Conservation (phyloP, 148 eudicot species). For the Persicaria tinctoria region DNA sequence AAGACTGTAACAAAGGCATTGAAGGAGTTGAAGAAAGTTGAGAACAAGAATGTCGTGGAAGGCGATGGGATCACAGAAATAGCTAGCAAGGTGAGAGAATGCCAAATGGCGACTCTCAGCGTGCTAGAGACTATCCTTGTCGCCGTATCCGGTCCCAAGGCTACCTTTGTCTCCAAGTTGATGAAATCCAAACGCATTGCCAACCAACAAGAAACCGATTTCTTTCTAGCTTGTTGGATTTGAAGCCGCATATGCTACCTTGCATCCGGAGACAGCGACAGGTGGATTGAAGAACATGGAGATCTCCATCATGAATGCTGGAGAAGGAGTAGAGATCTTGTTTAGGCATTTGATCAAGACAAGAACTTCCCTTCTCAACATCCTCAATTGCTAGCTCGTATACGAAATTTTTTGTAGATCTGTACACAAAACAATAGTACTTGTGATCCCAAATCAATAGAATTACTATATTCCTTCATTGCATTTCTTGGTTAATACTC, state of each 20-base stretch:
- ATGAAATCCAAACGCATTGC: background rate
- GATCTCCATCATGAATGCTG: background rate
- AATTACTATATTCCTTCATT: background rate
- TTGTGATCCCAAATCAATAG: background rate
- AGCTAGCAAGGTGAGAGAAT: background rate
- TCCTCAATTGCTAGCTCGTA: background rate
- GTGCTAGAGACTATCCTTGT: background rate
- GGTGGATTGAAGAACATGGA: background rate
- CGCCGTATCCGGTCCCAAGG: background rate
- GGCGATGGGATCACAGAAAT: background rate
- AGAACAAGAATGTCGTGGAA: background rate
- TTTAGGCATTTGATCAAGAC: constrained; percentile 2
- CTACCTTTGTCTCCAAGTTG: background rate
- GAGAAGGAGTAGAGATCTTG: background rate
- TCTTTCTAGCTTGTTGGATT: background rate
- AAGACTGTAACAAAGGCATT: background rate
- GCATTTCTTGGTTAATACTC: too few species aligned
- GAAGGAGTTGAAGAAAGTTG: background rate
- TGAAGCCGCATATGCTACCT: background rate
- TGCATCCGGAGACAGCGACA: background rate
- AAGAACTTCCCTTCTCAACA: constrained; percentile 1
- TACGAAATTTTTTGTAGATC: background rate
- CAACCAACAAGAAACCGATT: background rate
- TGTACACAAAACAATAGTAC: background rate
- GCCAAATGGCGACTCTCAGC: background rate